Evolutionary conservation across 1,284 basidiomycete species (phyloP).

Genomic region (Fomes fomentarius): DNA sequence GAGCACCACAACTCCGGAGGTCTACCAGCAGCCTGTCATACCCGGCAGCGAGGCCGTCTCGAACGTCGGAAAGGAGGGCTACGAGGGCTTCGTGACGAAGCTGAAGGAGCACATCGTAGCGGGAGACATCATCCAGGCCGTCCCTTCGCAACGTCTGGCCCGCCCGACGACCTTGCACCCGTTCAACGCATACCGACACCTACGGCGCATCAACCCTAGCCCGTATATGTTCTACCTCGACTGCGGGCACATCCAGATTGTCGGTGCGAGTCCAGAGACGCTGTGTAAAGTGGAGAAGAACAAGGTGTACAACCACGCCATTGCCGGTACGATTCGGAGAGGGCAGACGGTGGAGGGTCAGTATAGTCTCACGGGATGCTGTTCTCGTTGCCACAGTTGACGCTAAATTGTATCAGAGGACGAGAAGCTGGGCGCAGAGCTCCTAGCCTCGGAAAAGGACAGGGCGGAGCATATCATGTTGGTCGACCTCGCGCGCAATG

Average conservation of each 20-base stretch:
- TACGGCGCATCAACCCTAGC: conserved; percentile 94
- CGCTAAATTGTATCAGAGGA: conserved; percentile 69
- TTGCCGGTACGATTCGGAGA: conserved; percentile 92
- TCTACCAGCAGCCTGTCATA: conserved; percentile 68
- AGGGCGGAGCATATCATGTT: conserved; percentile 99
- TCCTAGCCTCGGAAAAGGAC: conserved; percentile 90
- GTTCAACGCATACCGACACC: conserved; percentile 94
- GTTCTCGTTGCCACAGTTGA: background rate
- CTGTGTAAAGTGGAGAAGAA: conserved; percentile 94
- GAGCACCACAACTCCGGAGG: conserved; percentile 62
- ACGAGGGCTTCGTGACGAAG: conserved; percentile 90
- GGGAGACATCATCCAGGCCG: conserved; percentile 99
- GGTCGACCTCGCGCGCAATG: conserved; percentile 98
- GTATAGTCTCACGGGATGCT: conserved; percentile 28
- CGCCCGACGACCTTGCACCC: conserved; percentile 90
- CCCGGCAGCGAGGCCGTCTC: conserved; percentile 77
- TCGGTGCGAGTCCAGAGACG: conserved; percentile 97
- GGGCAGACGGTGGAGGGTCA: conserved; percentile 85
- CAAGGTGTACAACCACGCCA: conserved; percentile 97
- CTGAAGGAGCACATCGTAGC: conserved; percentile 94
- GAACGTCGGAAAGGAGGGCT: conserved; percentile 94
- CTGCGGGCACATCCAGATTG: conserved; percentile 90
- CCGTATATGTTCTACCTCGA: conserved; percentile 99
- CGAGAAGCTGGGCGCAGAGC: conserved; percentile 70
- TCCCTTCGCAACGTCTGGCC: conserved; percentile 91